Evolutionary conservation across 352 stramenopile species (phyloP).

Genomic region (Pythium coloratum): DNA sequence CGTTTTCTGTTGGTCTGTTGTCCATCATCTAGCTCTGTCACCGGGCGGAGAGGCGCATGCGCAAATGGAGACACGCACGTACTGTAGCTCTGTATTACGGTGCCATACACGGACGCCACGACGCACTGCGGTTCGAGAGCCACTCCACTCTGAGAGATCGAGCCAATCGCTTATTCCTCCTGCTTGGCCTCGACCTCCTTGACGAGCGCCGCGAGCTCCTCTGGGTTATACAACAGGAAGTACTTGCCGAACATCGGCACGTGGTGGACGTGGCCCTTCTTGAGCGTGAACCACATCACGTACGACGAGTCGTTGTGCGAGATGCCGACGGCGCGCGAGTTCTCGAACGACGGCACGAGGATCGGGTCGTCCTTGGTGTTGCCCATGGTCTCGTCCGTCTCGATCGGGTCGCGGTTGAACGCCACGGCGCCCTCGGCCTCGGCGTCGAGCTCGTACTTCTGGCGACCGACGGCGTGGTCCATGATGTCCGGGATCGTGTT

Average conservation of each 20-base stretch:
- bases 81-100: slow-evolving; percentile 8
- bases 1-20: slow-evolving; percentile 1
- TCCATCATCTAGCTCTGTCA: slow-evolving; percentile 5
- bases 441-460: slow-evolving; percentile 74
- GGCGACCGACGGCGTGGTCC: slow-evolving; percentile 78
- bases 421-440: slow-evolving; percentile 61
- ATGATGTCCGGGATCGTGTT: slow-evolving; percentile 70
- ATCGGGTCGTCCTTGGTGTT: slow-evolving; percentile 90
- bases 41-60: neutral
- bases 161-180: slow-evolving; percentile 36
- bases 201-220: slow-evolving; percentile 76
- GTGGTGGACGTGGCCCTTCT: slow-evolving; percentile 88
- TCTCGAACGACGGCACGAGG: slow-evolving; percentile 80
- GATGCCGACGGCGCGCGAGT: slow-evolving; percentile 70
- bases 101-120: slow-evolving; percentile 1
- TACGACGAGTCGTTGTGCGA: slow-evolving; percentile 90
- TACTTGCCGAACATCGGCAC: slow-evolving; percentile 88
- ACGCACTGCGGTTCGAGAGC: slow-evolving; percentile 1
- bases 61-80: slow-evolving; percentile 1
- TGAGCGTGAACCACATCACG: slow-evolving; percentile 87
- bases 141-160: neutral
- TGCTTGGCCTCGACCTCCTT: slow-evolving; percentile 86
- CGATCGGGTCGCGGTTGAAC: slow-evolving; percentile 86
- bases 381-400: slow-evolving; percentile 84
- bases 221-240: slow-evolving; percentile 90